Evolutionary conservation across 441 rosid species (phyloP), one percentile per base, ranked within the genome.

Genomic region (Syzygium malaccense): DNA sequence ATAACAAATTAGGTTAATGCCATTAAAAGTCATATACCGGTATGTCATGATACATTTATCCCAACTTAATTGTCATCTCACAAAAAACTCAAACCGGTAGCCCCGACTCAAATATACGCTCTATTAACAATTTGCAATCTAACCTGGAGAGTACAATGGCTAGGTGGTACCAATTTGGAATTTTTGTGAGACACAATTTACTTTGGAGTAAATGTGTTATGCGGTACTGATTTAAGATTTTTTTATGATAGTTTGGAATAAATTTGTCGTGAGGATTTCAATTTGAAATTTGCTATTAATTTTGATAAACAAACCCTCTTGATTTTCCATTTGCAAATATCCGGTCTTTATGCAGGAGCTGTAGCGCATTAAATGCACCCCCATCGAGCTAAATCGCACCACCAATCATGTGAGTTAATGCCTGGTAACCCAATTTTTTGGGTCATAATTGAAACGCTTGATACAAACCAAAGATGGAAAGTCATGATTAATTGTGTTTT

Each of bases 41-140:
- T 37, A 37, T 4, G 3, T 6, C 49, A 75, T 7, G n/a, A 20
- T 4, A 20, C 26, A 37, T 71, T 71, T 71, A 37, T 68, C 14
- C 7, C 26, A 12, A 68, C 41, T 7, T 37, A 71, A 20, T 20
- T 71, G 41, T 12, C 4, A 5, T 37, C 4, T 20, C 45, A 1
- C 8, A 0, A 71, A 68, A 37, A 3, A 37, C 13, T 19, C 48
- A 37, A 71, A 20, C 4, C 1, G 0, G 4, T 11, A 23, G 2
- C 26, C 83, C 17, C 5, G 0, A 71, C 8, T 20, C 26, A 37
- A 71, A 33, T 37, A 8, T 71, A 71, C 9, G 4, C 51, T 20
- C 51, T 2, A 12, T 75, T 23, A 37, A 8, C 14, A 37, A 8
- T 41, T 8, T 75, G 17, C 8, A 4, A 75, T 41, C 28, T 37